Evolutionary conservation across 108 stramenopile genomes (phyloP).

Genomic region (Cyclotella atomus): DNA sequence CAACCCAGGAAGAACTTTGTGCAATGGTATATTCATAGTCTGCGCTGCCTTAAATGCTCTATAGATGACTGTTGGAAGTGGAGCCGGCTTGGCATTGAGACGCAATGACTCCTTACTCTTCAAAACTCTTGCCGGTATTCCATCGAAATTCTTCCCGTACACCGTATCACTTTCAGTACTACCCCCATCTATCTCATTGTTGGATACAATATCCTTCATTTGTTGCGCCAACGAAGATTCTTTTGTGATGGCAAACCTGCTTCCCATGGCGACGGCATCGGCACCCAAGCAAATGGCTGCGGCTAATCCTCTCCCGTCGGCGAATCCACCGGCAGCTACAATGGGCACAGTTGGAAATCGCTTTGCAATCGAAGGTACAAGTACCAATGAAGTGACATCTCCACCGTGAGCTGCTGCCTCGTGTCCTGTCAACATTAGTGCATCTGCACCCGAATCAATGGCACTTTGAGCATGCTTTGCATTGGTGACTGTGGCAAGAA

Average conservation of each 20-base stretch:
- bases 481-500: slow-evolving; percentile 85
- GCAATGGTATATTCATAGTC: slow-evolving; percentile 72
- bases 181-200: slow-evolving; percentile 9
- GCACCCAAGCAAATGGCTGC: slow-evolving; percentile 87
- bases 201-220: slow-evolving; percentile 70
- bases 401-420: slow-evolving; percentile 95
- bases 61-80: slow-evolving; percentile 57
- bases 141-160: slow-evolving; percentile 90
- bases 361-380: slow-evolving; percentile 72
- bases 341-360: slow-evolving; percentile 82
- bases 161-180: slow-evolving; percentile 72
- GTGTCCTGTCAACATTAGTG: slow-evolving; percentile 87
- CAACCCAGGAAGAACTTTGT: slow-evolving; percentile 85
- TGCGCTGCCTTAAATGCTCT: slow-evolving; percentile 79
- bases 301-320: slow-evolving; percentile 80
- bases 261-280: slow-evolving; percentile 91
- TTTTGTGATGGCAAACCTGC: slow-evolving; percentile 75
- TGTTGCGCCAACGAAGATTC: slow-evolving; percentile 75
- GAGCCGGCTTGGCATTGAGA: slow-evolving; percentile 59
- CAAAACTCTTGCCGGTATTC: slow-evolving; percentile 84
- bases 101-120: slow-evolving; percentile 59
- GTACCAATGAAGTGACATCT: slow-evolving; percentile 79
- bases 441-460: slow-evolving; percentile 77
- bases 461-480: slow-evolving; percentile 77
- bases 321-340: slow-evolving; percentile 93